Percentiles rank a stretch among this genome's conserved stretches.
Evolutionary conservation across 345 rosid genomes (phyloP).

Genomic region (Conringia planisiliqua): DNA sequence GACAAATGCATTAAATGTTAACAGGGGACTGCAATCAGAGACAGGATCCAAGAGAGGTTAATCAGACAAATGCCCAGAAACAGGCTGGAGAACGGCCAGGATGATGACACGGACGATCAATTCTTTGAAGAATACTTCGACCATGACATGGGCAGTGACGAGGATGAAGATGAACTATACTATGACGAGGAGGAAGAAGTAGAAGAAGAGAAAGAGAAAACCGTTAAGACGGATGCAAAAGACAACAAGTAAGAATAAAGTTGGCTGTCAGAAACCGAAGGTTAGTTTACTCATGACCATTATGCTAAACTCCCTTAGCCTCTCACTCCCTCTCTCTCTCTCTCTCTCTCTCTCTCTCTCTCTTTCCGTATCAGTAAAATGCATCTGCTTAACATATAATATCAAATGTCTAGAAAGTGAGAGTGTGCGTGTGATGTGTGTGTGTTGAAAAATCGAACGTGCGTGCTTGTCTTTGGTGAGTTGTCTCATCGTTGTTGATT

Average conservation of each 20-base stretch:
- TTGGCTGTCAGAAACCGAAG: slow-evolving; percentile 1
- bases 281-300: slow-evolving; percentile 20
- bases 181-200: slow-evolving; percentile 43
- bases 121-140: slow-evolving; percentile 43
- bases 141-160: slow-evolving; percentile 35
- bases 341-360: neutral
- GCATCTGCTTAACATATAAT: slow-evolving; percentile 9
- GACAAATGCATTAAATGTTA: neutral
- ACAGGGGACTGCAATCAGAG: slow-evolving; percentile 88
- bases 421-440: slow-evolving; percentile 3
- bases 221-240: slow-evolving; percentile 8
- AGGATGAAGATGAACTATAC: slow-evolving; percentile 43
- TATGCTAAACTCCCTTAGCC: slow-evolving; percentile 12
- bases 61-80: slow-evolving; percentile 41
- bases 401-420: slow-evolving; percentile 2
- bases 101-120: slow-evolving; percentile 43
- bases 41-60: slow-evolving; percentile 73
- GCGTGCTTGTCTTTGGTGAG: slow-evolving; percentile 30
- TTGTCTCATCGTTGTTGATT: slow-evolving; percentile 27
- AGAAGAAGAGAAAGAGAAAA: slow-evolving; percentile 31
- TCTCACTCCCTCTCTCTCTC: neutral
- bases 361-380: neutral
- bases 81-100: slow-evolving; percentile 43
- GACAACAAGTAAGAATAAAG: slow-evolving; percentile 14
- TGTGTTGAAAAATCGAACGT: slow-evolving; percentile 19